A percentile compares a stretch with the other conserved stretches of the same genome.
Conservation (phyloP, 257 asterid genomes). For the Nicotiana tabacum region DNA sequence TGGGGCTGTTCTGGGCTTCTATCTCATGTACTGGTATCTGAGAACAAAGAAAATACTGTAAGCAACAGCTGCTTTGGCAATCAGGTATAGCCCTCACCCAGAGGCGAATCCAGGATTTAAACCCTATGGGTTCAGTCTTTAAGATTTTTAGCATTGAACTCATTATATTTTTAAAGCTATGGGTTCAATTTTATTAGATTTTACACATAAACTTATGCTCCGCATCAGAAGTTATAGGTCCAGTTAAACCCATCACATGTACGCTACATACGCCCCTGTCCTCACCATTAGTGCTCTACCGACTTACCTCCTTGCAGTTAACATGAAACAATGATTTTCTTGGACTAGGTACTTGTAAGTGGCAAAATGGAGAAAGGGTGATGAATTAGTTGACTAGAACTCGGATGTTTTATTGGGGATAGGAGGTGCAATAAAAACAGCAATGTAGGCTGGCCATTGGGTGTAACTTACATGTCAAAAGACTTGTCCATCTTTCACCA, state of each 20-base stretch:
- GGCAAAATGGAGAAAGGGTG: not conserved
- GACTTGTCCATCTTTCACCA: not conserved
- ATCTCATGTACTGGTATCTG: slow-evolving; percentile 72
- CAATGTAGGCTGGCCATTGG: not conserved
- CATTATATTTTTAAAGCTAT: too few species aligned
- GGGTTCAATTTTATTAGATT: too few species aligned
- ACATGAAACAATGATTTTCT: not conserved
- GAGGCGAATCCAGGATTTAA: too few species aligned
- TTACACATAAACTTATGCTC: too few species aligned
- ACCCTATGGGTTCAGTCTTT: too few species aligned
- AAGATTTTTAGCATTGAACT: too few species aligned
- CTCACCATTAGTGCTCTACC: not conserved
- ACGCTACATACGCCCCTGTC: too few species aligned
- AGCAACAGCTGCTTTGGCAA: slow-evolving; percentile 13
- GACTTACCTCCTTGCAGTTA: not conserved
- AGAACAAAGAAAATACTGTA: slow-evolving; percentile 67
- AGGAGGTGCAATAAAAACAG: not conserved
- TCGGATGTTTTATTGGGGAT: not conserved
- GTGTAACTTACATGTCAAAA: not conserved
- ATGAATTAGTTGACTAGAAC: not conserved
- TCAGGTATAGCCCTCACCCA: not conserved
- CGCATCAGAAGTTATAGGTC: too few species aligned
- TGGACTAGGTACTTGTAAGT: not conserved
- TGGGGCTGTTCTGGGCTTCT: slow-evolving; percentile 68
- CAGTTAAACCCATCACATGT: too few species aligned